These are phyloP conservation scores for Solanum hybrid DNA, from an alignment of 305 asterid species.

Conservation along the genomic window DNA sequence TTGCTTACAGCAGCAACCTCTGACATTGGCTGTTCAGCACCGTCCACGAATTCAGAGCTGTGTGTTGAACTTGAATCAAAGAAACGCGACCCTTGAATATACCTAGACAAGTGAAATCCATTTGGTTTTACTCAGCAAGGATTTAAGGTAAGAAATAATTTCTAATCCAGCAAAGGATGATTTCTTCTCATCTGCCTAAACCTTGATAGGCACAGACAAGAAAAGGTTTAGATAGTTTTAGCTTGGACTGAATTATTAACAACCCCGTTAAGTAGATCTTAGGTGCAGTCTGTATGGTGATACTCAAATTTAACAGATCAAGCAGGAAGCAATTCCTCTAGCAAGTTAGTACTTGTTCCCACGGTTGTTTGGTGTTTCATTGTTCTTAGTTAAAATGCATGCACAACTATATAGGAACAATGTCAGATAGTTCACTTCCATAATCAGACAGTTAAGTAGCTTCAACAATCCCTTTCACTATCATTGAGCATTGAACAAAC, in stretches of 20 bases:
- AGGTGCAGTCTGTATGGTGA: background rate
- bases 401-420: background rate
- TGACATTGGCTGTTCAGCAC: slow-evolving; percentile 27
- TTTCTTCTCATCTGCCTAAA: background rate
- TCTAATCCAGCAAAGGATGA: background rate
- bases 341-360: background rate
- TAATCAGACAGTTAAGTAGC: background rate
- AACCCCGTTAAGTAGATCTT: background rate
- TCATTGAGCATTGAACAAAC: background rate
- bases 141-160: background rate
- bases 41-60: slow-evolving; percentile 17
- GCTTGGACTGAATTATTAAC: background rate
- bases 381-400: background rate
- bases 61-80: slow-evolving; percentile 27
- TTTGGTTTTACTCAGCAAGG: background rate
- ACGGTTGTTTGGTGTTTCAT: background rate
- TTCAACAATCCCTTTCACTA: background rate
- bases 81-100: slow-evolving; percentile 68
- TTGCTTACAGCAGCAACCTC: slow-evolving; percentile 24
- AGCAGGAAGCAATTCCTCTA: background rate
- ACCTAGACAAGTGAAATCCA: slow-evolving; percentile 33
- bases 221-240: background rate
- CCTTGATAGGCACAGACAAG: background rate
- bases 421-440: background rate
- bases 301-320: background rate